Conservation (phyloP, 768 basidiomycete genomes). For the Collybia sp. region DNA sequence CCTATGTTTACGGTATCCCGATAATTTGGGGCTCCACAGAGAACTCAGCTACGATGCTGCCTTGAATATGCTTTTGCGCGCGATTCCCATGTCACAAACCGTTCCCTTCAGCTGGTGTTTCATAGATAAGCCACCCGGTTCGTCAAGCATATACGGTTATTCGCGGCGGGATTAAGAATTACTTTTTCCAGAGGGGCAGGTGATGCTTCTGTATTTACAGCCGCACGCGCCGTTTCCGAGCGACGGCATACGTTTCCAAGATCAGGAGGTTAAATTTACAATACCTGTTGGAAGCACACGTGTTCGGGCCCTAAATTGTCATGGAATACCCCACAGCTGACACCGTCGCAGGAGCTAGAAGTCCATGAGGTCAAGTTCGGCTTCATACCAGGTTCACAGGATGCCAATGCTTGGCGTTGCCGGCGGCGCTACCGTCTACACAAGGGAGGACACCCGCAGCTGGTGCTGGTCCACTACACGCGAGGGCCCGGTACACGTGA, state of each 20-base stretch:
- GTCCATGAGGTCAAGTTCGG: constrained; percentile 70
- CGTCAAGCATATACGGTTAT: constrained; percentile 12
- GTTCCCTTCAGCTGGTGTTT: constrained; percentile 70
- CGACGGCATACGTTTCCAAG: constrained; percentile 77
- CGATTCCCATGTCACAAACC: constrained; percentile 47
- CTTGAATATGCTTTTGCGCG: constrained; percentile 55
- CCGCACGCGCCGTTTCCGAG: constrained; percentile 57
- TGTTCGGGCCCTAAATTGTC: constrained; percentile 35
- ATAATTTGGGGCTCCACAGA: constrained; percentile 52
- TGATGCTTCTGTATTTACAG: constrained; percentile 63
- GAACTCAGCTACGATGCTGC: constrained; percentile 55
- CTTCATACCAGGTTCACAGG: constrained; percentile 64
- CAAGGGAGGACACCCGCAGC: constrained; percentile 69
- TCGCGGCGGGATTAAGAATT: neutral
- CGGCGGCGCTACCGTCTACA: constrained; percentile 67
- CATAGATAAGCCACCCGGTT: constrained; percentile 75
- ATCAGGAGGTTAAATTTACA: constrained; percentile 58
- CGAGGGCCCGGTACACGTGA: constrained; percentile 59
- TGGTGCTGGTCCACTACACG: constrained; percentile 75
- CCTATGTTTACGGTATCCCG: constrained; percentile 68
- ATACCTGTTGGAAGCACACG: constrained; percentile 46
- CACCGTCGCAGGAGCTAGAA: constrained; percentile 61
- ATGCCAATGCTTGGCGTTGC: constrained; percentile 59
- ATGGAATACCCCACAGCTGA: constrained; percentile 3
- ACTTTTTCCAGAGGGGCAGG: constrained; percentile 53